phyloP scores from a whole-genome alignment of 2,329 filamentous ascomycete species.

The Penicillium hesseltinei region DNA sequence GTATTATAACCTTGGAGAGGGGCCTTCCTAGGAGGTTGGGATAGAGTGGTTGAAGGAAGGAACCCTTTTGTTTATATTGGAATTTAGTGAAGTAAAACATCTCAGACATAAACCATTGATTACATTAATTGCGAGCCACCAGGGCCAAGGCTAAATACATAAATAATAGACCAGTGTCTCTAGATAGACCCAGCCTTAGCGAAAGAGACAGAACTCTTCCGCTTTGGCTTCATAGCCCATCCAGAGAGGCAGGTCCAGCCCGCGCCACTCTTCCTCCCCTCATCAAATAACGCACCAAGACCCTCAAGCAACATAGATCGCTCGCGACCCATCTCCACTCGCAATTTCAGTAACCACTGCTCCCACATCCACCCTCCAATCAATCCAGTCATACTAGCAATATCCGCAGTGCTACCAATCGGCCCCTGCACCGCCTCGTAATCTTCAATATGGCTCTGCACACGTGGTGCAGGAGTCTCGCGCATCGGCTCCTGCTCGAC shows the following conservation, averaged over 20 bases:
- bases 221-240: constrained; percentile 55
- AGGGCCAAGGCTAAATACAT: constrained; percentile 5
- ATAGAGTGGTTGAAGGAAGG: not conserved
- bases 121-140: constrained; percentile 18
- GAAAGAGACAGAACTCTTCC: constrained; percentile 8
- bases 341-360: constrained; percentile 86
- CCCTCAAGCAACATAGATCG: constrained; percentile 54
- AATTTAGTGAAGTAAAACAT: not conserved
- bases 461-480: constrained; percentile 38
- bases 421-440: constrained; percentile 58
- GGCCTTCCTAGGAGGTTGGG: not conserved
- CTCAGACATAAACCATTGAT: constrained; percentile 7
- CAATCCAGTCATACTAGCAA: constrained; percentile 74
- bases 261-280: constrained; percentile 56
- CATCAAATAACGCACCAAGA: constrained; percentile 58
- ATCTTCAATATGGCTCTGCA: constrained; percentile 43
- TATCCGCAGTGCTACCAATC: constrained; percentile 67
- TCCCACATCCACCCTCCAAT: constrained; percentile 92
- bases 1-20: not conserved
- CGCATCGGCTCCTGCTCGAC: constrained; percentile 48
- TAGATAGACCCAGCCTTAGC: not conserved
- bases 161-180: not conserved
- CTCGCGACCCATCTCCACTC: constrained; percentile 77
- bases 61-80: not conserved
- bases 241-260: constrained; percentile 62